Conservation (phyloP, 2,329 filamentous ascomycete species). For the Rutstroemia sp. region DNA sequence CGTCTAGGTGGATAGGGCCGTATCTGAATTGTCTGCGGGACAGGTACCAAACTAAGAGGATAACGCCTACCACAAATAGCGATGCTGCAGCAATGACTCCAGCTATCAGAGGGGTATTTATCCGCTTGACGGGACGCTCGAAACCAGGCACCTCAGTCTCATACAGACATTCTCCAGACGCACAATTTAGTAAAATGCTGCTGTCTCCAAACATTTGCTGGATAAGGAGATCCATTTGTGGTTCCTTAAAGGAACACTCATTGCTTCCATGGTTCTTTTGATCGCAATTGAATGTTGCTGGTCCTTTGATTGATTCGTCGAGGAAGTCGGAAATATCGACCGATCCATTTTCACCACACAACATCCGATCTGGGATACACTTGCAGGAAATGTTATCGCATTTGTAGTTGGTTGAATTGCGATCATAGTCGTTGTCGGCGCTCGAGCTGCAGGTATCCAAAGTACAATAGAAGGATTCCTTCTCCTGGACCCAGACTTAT, state of each 20-base stretch:
- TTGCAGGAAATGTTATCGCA: slow-evolving; percentile 81
- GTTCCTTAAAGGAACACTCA: slow-evolving; percentile 79
- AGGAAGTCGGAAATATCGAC: slow-evolving; percentile 91
- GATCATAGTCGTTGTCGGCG: slow-evolving; percentile 57
- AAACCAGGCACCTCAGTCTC: slow-evolving; percentile 91
- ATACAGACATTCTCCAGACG: slow-evolving; percentile 87
- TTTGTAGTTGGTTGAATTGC: slow-evolving; percentile 77
- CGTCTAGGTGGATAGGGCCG: slow-evolving; percentile 75
- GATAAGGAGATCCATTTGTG: slow-evolving; percentile 87
- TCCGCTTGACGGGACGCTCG: slow-evolving; percentile 78
- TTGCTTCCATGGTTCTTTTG: slow-evolving; percentile 55
- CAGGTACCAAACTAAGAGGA: slow-evolving; percentile 80
- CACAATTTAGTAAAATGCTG: slow-evolving; percentile 77
- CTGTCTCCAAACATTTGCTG: slow-evolving; percentile 82
- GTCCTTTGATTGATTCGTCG: slow-evolving; percentile 73
- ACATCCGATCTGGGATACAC: slow-evolving; percentile 85
- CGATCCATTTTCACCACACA: slow-evolving; percentile 86
- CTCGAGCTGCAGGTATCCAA: slow-evolving; percentile 72
- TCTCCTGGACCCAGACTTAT: slow-evolving; percentile 85
- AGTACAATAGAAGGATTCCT: slow-evolving; percentile 94
- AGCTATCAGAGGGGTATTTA: slow-evolving; percentile 95
- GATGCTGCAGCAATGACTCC: slow-evolving; percentile 82
- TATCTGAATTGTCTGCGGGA: slow-evolving; percentile 64
- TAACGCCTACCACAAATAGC: slow-evolving; percentile 81
- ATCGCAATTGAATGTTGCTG: slow-evolving; percentile 73